Evolutionary conservation across 768 basidiomycete species (phyloP), one percentile per base, ranked within the genome.

Genomic region (Hericium alpestre): DNA sequence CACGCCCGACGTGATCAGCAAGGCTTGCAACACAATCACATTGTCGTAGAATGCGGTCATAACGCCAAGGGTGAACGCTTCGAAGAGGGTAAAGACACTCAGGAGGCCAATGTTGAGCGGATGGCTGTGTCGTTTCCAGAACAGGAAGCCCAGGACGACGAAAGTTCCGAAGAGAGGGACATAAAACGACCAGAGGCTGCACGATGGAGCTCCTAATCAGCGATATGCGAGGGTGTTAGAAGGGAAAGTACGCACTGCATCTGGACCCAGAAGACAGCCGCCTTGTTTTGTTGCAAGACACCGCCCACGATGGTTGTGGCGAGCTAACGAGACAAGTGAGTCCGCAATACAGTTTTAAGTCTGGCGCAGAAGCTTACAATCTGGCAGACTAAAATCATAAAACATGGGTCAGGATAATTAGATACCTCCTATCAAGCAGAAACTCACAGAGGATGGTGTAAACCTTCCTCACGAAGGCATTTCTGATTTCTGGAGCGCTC

Each of bases 51-150:
- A 90, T 0, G 86, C 87, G 23, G 89, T 79, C 37, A 86, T 82
- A 8, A 90, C 74, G n/a, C 96, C 96, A 51, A 99, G 76, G 11
- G 92, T 86, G 67, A 91, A 84, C 5, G 91, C 87, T 71, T 99
- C 96, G 76, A 95, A 76, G 22, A 89, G 66, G 9, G 96, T 99
- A 72, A 98, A 99, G 1, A 86, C 76, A 18, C 85, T 82, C 39
- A 99, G 76, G 27, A 97, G 74, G 49, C 91, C 76, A 58, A 95
- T 76, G 71, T 99, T 99, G 69, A 82, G 74, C 22, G 95, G 95
- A 68, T 90, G 83, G 67, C 81, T 83, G 70, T 95, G 93, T 56
- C 94, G 84, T 72, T 96, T 94, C 88, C 88, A 94, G 74, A 83
- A 95, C 4, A 93, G 79, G 38, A 90, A 71, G 1, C 84, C 83